Evolutionary conservation across 805 yeast genomes (phyloP).

Genomic region (Brettanomyces bruxellensis): DNA sequence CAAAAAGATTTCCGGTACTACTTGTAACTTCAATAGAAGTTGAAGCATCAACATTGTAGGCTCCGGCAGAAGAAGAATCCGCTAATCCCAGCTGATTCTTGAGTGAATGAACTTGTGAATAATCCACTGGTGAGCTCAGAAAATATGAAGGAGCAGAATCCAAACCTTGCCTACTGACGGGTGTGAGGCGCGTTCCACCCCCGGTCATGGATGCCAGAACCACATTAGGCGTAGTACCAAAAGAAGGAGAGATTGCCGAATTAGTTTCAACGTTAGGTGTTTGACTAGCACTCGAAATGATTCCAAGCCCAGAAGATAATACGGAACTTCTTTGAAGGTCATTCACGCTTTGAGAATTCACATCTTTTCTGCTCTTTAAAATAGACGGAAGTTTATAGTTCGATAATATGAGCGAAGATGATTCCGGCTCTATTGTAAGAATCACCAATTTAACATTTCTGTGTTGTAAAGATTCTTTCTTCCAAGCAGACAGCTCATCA

Average conservation of each 20-base stretch:
- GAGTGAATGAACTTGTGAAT: neutral
- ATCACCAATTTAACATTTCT: slow-evolving; percentile 56
- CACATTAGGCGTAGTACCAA: neutral
- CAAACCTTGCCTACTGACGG: neutral
- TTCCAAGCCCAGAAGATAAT: neutral
- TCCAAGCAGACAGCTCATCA: slow-evolving; percentile 76
- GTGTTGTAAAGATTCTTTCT: slow-evolving; percentile 51
- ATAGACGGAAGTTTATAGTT: slow-evolving; percentile 15
- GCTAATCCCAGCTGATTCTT: neutral
- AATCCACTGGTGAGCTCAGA: slow-evolving; percentile 19
- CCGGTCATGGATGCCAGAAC: neutral
- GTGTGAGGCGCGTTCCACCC: neutral
- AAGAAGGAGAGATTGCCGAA: neutral
- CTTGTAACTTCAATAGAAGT: slow-evolving; percentile 1
- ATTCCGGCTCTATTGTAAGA: slow-evolving; percentile 51
- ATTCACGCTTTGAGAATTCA: neutral
- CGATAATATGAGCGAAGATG: slow-evolving; percentile 34
- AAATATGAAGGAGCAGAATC: slow-evolving; percentile 13
- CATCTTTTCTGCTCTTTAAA: neutral
- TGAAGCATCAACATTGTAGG: neutral
- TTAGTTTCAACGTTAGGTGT: neutral
- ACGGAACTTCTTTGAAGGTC: neutral
- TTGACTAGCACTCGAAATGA: neutral
- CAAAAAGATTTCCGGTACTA: slow-evolving; percentile 2
- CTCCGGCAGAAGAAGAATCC: neutral